Conservation (phyloP, 192 early-diverging fungal species). For the Backusella macrospora region DNA sequence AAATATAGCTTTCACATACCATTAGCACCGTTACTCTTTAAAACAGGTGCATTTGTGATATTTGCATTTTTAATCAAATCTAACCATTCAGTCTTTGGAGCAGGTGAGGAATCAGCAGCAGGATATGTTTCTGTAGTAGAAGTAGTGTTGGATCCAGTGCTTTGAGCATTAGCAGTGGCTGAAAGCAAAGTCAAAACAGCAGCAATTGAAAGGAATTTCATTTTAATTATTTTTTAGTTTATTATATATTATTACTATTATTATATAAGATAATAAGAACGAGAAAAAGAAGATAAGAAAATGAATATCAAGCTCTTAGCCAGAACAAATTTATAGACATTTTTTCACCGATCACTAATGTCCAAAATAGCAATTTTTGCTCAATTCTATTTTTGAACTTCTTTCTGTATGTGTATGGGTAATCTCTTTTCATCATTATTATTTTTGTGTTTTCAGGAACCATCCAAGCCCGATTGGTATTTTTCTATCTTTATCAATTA, state of each 20-base stretch:
- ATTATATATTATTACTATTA: too few species aligned
- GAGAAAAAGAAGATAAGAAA: conserved; percentile 1
- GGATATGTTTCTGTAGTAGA: conserved; percentile 39
- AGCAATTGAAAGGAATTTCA: not conserved
- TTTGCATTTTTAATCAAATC: conserved; percentile 39
- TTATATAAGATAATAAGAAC: not conserved
- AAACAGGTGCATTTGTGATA: conserved; percentile 48
- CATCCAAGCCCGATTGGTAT: not conserved
- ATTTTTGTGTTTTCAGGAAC: not conserved
- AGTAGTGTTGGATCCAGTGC: conserved; percentile 1
- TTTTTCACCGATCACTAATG: conserved; percentile 3
- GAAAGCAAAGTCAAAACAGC: conserved; percentile 10
- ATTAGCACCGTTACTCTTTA: conserved; percentile 37
- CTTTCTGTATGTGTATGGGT: not conserved
- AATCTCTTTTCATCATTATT: not conserved
- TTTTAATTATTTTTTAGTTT: not conserved
- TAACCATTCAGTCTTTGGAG: conserved; percentile 46
- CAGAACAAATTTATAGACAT: conserved; percentile 10
- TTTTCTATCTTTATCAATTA: not conserved
- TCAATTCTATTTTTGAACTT: conserved; percentile 1
- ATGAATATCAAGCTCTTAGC: not conserved
- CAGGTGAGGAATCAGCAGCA: conserved; percentile 32
- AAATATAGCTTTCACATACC: not conserved
- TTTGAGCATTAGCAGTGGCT: conserved; percentile 10
- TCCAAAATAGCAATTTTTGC: not conserved